Conservation (phyloP, 495 filamentous ascomycete genomes). For the Penicillium paradoxum region DNA sequence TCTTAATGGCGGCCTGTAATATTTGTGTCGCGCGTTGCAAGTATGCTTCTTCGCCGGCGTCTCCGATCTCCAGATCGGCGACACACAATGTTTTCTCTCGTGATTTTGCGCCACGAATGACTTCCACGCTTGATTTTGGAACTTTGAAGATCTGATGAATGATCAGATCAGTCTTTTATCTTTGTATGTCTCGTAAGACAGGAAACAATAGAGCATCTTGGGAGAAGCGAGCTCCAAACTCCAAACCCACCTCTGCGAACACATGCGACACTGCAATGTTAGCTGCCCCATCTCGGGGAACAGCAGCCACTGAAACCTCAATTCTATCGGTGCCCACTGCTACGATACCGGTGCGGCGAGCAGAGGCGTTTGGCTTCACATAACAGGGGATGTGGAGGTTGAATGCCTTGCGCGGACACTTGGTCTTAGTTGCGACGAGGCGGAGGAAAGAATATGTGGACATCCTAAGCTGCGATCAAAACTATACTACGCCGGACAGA, state of each 20-base stretch:
- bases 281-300: conserved; percentile 59
- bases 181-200: too few relatives aligned
- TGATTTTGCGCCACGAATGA: conserved; percentile 59
- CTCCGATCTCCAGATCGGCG: conserved; percentile 22
- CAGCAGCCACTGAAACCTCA: conserved; percentile 58
- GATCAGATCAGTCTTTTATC: too few relatives aligned
- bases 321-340: conserved; percentile 49
- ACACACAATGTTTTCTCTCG: conserved; percentile 55
- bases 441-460: conserved; percentile 20
- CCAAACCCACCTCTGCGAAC: conserved; percentile 52
- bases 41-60: conserved; percentile 24
- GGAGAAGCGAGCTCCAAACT: not conserved
- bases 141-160: conserved; percentile 46
- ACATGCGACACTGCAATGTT: conserved; percentile 61
- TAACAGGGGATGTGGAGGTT: conserved; percentile 50
- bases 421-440: conserved; percentile 15
- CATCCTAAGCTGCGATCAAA: not conserved
- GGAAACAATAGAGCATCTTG: not conserved
- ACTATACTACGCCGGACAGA: not conserved
- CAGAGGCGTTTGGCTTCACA: conserved; percentile 60
- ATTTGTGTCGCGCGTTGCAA: conserved; percentile 19
- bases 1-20: conserved; percentile 9
- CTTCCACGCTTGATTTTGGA: conserved; percentile 58
- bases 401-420: conserved; percentile 10
- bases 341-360: conserved; percentile 54